These are phyloP conservation scores for Comarum palustre DNA, from an alignment of 306 rosid genomes.

Conservation along the genomic window DNA sequence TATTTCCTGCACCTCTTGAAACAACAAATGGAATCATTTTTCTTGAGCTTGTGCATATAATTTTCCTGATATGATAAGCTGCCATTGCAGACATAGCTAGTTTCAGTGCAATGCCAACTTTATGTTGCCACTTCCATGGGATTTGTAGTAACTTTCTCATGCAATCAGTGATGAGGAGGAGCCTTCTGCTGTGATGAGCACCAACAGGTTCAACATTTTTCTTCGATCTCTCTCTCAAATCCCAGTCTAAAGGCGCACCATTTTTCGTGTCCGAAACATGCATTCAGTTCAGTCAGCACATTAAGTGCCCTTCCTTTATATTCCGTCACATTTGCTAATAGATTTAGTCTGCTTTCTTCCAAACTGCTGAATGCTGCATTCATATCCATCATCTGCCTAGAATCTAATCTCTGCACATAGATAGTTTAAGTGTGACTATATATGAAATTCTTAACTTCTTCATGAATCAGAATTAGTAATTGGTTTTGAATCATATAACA, in stretches of 20 bases:
- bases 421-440: neutral
- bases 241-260: conserved; percentile 7
- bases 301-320: conserved; percentile 25
- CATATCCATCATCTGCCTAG: conserved; percentile 26
- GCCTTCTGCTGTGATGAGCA: neutral
- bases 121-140: conserved; percentile 23
- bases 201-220: neutral
- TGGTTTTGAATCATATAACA: neutral
- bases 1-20: conserved; percentile 13
- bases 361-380: conserved; percentile 19
- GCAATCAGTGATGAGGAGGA: neutral
- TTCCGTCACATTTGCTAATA: conserved; percentile 23
- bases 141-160: neutral
- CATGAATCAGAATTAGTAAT: neutral
- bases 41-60: conserved; percentile 6
- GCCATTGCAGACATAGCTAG: conserved; percentile 1
- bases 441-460: neutral
- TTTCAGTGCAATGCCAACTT: conserved; percentile 25
- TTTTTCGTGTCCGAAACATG: conserved; percentile 27
- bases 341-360: conserved; percentile 32
- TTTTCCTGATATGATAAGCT: conserved; percentile 12
- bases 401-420: conserved; percentile 24
- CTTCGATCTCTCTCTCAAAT: neutral
- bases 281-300: conserved; percentile 31
- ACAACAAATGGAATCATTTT: neutral